phyloP scores from a whole-genome alignment of 2,329 filamentous ascomycete genomes.

The Calonectria pseudoreteaudii region DNA sequence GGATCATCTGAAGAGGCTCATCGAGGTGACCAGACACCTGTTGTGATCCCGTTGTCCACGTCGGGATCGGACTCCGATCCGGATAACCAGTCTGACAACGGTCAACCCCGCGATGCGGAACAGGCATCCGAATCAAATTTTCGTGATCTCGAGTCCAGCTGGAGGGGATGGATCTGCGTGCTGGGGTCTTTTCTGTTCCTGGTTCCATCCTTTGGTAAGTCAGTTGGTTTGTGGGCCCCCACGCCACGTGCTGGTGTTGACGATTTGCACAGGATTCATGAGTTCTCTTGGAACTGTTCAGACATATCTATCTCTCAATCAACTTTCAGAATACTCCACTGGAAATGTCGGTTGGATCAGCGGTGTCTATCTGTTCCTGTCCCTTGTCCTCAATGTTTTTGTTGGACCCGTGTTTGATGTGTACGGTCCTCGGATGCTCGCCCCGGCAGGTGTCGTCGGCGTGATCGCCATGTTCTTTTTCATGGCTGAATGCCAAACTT shows the following conservation, averaged over 20 bases:
- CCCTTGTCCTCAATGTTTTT: slow-evolving; percentile 58
- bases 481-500: slow-evolving; percentile 57
- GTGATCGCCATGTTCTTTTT: slow-evolving; percentile 57
- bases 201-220: slow-evolving; percentile 39
- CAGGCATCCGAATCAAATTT: slow-evolving; percentile 16
- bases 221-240: not conserved
- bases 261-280: slow-evolving; percentile 55
- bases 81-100: slow-evolving; percentile 15
- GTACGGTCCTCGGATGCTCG: slow-evolving; percentile 56
- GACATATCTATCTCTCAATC: slow-evolving; percentile 57
- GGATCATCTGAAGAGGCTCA: not conserved
- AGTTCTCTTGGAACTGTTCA: slow-evolving; percentile 61
- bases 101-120: slow-evolving; percentile 30
- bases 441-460: slow-evolving; percentile 49
- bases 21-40: not conserved
- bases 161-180: slow-evolving; percentile 40
- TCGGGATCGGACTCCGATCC: slow-evolving; percentile 34
- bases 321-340: slow-evolving; percentile 55
- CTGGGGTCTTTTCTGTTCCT: slow-evolving; percentile 38
- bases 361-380: slow-evolving; percentile 58
- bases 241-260: not conserved
- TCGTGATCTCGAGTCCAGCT: slow-evolving; percentile 32
- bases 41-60: not conserved
- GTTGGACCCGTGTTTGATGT: slow-evolving; percentile 61
- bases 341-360: slow-evolving; percentile 63